phyloP scores from a whole-genome alignment of 2,329 filamentous ascomycete species.

The Fusarium napiforme region DNA sequence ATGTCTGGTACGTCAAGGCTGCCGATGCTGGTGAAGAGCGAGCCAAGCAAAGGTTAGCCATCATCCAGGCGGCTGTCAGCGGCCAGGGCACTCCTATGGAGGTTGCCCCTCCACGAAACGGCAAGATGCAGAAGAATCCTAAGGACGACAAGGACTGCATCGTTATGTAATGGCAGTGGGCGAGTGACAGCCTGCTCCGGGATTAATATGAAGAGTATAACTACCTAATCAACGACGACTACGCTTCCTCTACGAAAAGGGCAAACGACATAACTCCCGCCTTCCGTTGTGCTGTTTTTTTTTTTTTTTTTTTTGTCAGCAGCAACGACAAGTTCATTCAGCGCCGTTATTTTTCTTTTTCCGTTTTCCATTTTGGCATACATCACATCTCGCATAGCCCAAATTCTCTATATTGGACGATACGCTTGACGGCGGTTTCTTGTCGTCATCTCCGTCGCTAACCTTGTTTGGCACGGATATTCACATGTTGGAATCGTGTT shows the following conservation, averaged over 20 bases:
- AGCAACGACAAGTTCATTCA: slow-evolving; percentile 4
- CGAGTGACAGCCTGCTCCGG: slow-evolving; percentile 1
- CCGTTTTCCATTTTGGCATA: slow-evolving; percentile 34
- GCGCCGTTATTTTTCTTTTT: slow-evolving; percentile 24
- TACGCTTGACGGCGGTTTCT: slow-evolving; percentile 16
- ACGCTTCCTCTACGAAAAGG: slow-evolving; percentile 3
- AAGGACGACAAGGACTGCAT: slow-evolving; percentile 67
- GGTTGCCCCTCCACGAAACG: slow-evolving; percentile 61
- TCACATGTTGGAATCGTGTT: slow-evolving; percentile 13
- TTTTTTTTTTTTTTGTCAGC: neutral
- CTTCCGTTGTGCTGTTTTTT: neutral
- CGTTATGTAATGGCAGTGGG: slow-evolving; percentile 59
- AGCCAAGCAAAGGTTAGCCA: slow-evolving; percentile 85
- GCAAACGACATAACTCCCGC: slow-evolving; percentile 1
- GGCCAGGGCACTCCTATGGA: slow-evolving; percentile 66
- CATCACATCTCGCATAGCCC: slow-evolving; percentile 24
- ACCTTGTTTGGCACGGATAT: slow-evolving; percentile 13
- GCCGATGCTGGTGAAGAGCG: slow-evolving; percentile 92
- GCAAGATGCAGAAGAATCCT: slow-evolving; percentile 62
- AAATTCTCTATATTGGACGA: slow-evolving; percentile 13
- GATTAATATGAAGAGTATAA: slow-evolving; percentile 29
- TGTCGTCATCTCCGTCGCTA: slow-evolving; percentile 18
- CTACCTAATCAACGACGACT: slow-evolving; percentile 34
- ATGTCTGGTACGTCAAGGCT: slow-evolving; percentile 97
- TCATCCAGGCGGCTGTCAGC: slow-evolving; percentile 84